Base-by-base conservation (phyloP, 164 flowering plant species). In the Annona cherimola region DNA sequence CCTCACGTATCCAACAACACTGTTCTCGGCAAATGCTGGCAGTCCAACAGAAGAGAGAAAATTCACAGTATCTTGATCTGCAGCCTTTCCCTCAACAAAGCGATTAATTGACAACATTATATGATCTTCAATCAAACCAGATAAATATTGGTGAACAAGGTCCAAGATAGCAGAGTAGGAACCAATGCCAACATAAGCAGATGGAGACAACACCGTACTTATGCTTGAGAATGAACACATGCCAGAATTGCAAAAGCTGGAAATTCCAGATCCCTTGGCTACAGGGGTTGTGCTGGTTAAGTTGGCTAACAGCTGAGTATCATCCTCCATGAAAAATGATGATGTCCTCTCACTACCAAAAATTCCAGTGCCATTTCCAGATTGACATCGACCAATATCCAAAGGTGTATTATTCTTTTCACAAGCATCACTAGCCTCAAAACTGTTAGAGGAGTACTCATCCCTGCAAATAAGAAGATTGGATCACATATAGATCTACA, bases 41-140 rank as follows among this genome's bases (percentile, higher is more conserved):
- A 92, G 44, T 71, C 97, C 99, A 72, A 95, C 64, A 77, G 90
- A 78, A 72, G 77, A 77, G 75, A 91, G 89, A 79, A 92, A 89
- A 75, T 87, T 87, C 40, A 71, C 54, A 69, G 83, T 74, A 54
- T 86, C 90, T 61, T 85, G 75, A 18, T 87, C 85, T 0, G 90
- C 75, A 66, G 91, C 80, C 78, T 87, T 87, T 71, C 93, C 93
- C 73, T 89, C 93, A 64, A 90, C 73, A 46, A 91, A 75, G 63
- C 73, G 79, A 79, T 72, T 79, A 35, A 92, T 83, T 1, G 97
- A 91, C 64, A 71, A 64, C 75, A 91, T 54, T 59, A 90, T n/a
- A 20, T 89, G 86, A 79, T 86, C 91, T 83, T 94, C 99, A 69
- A 85, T 5, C 40, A 74, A 79, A 20, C 92, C 90, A 80, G 92